phyloP scores from a whole-genome alignment of 495 filamentous ascomycete species.

The Lasiosphaeris hirsuta region DNA sequence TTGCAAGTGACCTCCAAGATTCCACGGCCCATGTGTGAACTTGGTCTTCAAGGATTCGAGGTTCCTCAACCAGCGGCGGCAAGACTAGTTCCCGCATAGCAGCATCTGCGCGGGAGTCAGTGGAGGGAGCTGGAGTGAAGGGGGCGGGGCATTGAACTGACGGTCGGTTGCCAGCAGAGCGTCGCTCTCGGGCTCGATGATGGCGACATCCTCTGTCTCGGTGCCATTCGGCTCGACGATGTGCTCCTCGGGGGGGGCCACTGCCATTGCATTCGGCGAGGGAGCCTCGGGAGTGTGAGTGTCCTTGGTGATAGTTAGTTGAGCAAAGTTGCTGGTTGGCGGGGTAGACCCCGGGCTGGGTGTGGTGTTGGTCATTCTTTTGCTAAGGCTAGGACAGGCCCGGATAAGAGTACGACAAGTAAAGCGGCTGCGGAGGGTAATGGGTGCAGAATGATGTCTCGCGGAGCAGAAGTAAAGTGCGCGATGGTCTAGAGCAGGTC shows the following conservation, averaged over 20 bases:
- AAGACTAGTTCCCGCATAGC: slow-evolving; percentile 80
- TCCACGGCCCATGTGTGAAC: slow-evolving; percentile 82
- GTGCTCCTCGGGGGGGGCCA: slow-evolving; percentile 69
- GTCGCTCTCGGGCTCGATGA: slow-evolving; percentile 66
- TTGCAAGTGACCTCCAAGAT: slow-evolving; percentile 67
- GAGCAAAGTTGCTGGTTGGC: slow-evolving; percentile 24
- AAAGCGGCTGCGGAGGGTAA: neutral
- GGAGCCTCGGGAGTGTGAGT: slow-evolving; percentile 34
- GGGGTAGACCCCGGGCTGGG: slow-evolving; percentile 13
- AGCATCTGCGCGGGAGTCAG: slow-evolving; percentile 55
- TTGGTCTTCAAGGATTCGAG: slow-evolving; percentile 73
- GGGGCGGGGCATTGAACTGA: slow-evolving; percentile 42
- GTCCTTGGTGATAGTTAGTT: slow-evolving; percentile 31
- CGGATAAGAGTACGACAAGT: neutral
- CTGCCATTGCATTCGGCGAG: slow-evolving; percentile 60
- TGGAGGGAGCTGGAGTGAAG: neutral
- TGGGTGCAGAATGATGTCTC: neutral
- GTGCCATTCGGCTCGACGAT: slow-evolving; percentile 54
- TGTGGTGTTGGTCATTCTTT: slow-evolving; percentile 10
- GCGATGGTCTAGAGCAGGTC: neutral
- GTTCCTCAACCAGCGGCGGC: slow-evolving; percentile 53
- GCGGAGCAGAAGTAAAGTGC: neutral
- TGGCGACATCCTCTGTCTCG: slow-evolving; percentile 80
- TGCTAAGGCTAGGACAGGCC: neutral
- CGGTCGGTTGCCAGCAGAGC: slow-evolving; percentile 62